Evolutionary conservation across 495 filamentous ascomycete species (phyloP).

Genomic region (Penicillium odoratum): DNA sequence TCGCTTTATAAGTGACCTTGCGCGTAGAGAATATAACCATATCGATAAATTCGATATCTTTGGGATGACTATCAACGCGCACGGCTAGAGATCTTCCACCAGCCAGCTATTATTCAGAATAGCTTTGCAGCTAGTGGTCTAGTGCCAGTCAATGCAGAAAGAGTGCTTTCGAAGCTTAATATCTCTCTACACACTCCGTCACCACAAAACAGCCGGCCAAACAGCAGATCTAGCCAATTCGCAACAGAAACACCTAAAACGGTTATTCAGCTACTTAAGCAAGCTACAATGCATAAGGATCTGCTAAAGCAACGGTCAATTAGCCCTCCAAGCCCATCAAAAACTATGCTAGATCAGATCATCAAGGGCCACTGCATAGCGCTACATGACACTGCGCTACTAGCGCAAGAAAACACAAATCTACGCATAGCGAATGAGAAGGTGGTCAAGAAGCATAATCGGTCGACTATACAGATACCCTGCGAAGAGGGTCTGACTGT

Average conservation of each 20-base stretch:
- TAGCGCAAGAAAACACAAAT: not conserved
- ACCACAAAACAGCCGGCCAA: not conserved
- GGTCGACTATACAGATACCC: not conserved
- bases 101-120: not conserved
- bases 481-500: not conserved
- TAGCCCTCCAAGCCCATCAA: slow-evolving; percentile 1
- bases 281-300: not conserved
- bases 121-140: not conserved
- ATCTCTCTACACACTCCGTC: not conserved
- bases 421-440: slow-evolving; percentile 1
- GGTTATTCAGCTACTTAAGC: not conserved
- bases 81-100: not conserved
- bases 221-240: not conserved
- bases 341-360: not conserved
- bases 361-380: not conserved
- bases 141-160: not conserved
- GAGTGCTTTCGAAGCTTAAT: slow-evolving; percentile 2
- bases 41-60: not conserved
- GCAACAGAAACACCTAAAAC: not conserved
- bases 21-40: not conserved
- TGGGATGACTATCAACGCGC: not conserved
- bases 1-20: not conserved
- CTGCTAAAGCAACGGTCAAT: not conserved
- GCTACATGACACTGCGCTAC: not conserved
- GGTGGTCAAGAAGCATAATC: not conserved